Evolutionary conservation across 345 rosid species (phyloP), one percentile per base, ranked within the genome.

Genomic region (Ceriops zippeliana): DNA sequence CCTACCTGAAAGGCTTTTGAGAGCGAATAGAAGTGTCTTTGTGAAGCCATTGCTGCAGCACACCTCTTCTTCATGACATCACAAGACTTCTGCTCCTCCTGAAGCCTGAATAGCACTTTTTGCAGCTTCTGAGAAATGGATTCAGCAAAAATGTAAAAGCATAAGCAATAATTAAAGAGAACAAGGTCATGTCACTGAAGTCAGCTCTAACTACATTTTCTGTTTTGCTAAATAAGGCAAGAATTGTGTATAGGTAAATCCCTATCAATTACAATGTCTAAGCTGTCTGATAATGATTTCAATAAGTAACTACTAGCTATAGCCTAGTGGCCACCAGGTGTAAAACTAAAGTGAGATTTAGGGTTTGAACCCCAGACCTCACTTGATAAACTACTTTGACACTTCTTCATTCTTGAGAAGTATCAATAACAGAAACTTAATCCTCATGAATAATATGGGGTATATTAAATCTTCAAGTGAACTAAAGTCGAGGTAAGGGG

Each of bases 1-100:
- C 75, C 61, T 79, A 92, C 98, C 92, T 86, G 92, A 74, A 89
- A 85, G 58, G 84, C 77, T 85, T 83, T 83, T 63, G 74, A 79
- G 54, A 84, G 81, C 61, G 83, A 77, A 75, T 75, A 86, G 71
- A 85, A 75, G 65, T 31, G 79, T 46, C 90, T 87, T 75, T 89
- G 88, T 72, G 82, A 89, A 16, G 86, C 82, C 77, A 84, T 73
- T 76, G 89, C 86, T 20, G 90, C 85, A 47, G 81, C 75, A 75
- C 80, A 75, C 81, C 76, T 87, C 68, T 87, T 85, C 80, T 86
- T 86, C 54, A 79, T 79, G 68, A 70, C 66, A 76, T 86, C 83
- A 76, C 85, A 84, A 66, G 46, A 72, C 70, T 76, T 87, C 76
- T 84, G 92, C 80, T 85, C 92, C 65, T 87, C 88, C 73, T 84